Evolutionary conservation across 2,329 filamentous ascomycete genomes (phyloP).

Genomic region (Thermoascus crustaceus): DNA sequence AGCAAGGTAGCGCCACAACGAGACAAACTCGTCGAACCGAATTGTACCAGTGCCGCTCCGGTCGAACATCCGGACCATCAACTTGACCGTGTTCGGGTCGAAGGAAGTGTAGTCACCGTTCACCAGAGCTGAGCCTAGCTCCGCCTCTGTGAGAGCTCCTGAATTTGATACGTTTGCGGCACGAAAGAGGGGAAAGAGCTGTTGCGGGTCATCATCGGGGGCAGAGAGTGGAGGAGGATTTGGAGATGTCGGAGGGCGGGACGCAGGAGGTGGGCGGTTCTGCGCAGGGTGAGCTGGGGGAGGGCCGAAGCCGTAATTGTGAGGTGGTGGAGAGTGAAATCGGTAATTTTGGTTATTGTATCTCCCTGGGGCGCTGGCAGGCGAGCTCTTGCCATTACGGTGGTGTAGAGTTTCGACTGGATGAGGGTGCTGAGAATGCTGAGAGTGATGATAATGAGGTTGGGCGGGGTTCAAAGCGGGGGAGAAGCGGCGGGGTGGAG

Average conservation of each 20-base stretch:
- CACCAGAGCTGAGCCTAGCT: conserved; percentile 82
- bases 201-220: conserved; percentile 45
- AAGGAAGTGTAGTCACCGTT: conserved; percentile 96
- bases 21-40: conserved; percentile 92
- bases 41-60: conserved; percentile 81
- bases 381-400: conserved; percentile 13
- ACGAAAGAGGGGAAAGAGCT: conserved; percentile 75
- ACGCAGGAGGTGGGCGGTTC: conserved; percentile 48
- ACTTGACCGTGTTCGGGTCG: conserved; percentile 84
- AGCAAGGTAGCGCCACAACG: conserved; percentile 89
- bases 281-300: conserved; percentile 46
- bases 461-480: neutral
- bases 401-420: conserved; percentile 25
- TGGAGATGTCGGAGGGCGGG: conserved; percentile 60
- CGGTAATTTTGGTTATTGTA: conserved; percentile 34
- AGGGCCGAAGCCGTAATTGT: conserved; percentile 44
- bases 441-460: neutral
- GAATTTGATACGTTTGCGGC: conserved; percentile 74
- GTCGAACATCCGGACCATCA: conserved; percentile 99
- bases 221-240: conserved; percentile 43
- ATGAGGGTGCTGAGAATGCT: conserved; percentile 21
- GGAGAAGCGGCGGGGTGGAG: conserved; percentile 11
- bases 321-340: conserved; percentile 35
- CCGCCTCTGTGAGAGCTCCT: conserved; percentile 74
- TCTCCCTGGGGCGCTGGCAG: conserved; percentile 29